Conservation (phyloP, 129 eudicot species). For the Centrapalus pauciflorus region DNA sequence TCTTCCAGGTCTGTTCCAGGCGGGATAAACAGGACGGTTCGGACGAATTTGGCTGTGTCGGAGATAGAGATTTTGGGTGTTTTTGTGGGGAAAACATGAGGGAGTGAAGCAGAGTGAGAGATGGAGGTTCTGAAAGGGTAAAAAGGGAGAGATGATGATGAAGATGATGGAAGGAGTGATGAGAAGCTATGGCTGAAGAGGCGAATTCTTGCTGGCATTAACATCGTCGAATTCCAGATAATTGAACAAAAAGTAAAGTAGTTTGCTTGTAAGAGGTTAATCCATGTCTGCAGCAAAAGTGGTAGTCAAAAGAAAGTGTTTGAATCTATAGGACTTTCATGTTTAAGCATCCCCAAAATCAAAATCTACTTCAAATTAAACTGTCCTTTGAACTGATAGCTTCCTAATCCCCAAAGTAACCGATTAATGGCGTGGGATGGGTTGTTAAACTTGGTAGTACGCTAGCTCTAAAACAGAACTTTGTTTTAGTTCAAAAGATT, state of each 20-base stretch:
- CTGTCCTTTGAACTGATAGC: too few relatives aligned
- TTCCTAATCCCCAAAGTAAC: too few relatives aligned
- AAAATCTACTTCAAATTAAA: too few relatives aligned
- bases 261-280: too few relatives aligned
- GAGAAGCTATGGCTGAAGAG: slow-evolving; percentile 26
- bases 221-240: slow-evolving; percentile 10
- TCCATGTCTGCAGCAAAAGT: too few relatives aligned
- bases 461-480: too few relatives aligned
- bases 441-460: too few relatives aligned
- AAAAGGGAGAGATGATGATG: slow-evolving; percentile 5
- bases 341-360: too few relatives aligned
- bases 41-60: slow-evolving; percentile 28
- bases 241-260: background rate
- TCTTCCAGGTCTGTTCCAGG: slow-evolving; percentile 76
- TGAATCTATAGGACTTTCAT: too few relatives aligned
- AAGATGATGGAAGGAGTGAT: slow-evolving; percentile 15
- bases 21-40: slow-evolving; percentile 51
- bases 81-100: slow-evolving; percentile 37
- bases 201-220: slow-evolving; percentile 32
- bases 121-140: slow-evolving; percentile 1
- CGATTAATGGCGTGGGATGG: too few relatives aligned
- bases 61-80: slow-evolving; percentile 36
- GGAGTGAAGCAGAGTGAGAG: slow-evolving; percentile 29
- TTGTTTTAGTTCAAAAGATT: too few relatives aligned
- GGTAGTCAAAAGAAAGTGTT: too few relatives aligned